A percentile compares a stretch with the other conserved stretches of the same genome.
These are phyloP conservation scores for Prinsepia uniflora DNA, from an alignment of 306 rosid species.

Conservation along the genomic window DNA sequence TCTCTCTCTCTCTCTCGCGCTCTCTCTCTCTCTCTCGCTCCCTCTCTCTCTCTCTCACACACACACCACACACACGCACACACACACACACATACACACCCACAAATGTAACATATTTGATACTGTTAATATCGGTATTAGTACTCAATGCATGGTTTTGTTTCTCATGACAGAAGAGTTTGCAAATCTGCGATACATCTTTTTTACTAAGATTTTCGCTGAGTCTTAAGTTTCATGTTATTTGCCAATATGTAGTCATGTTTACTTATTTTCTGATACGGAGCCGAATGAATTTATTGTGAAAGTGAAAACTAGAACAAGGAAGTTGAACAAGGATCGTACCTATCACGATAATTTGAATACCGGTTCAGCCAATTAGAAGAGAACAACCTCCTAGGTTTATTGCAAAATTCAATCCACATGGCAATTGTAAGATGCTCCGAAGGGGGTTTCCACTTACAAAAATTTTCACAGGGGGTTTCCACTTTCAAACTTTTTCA, in stretches of 20 bases:
- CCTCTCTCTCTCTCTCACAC: no score
- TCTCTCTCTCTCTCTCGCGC: no score
- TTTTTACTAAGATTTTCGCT: not conserved
- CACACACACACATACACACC: not conserved
- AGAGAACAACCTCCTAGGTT: not conserved
- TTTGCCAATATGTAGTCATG: no score
- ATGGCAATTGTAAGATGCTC: not conserved
- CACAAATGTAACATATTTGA: not conserved
- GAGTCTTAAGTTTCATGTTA: no score
- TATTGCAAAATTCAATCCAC: not conserved
- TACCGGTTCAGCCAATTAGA: not conserved
- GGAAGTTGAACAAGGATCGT: not conserved
- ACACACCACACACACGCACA: not conserved
- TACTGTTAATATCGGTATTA: not conserved
- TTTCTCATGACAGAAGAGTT: not conserved
- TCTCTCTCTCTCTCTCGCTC: no score
- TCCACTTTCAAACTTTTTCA: not conserved
- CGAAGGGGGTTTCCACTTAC: no score
- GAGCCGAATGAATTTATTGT: no score
- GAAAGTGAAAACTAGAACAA: not conserved
- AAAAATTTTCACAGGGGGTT: no score
- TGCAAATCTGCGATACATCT: not conserved
- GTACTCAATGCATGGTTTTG: not conserved
- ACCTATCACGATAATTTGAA: not conserved
- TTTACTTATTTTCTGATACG: no score